Evolutionary conservation across 1,284 basidiomycete species (phyloP), one percentile per base, ranked within the genome.

Genomic region (Leccinum pallidistipes): DNA sequence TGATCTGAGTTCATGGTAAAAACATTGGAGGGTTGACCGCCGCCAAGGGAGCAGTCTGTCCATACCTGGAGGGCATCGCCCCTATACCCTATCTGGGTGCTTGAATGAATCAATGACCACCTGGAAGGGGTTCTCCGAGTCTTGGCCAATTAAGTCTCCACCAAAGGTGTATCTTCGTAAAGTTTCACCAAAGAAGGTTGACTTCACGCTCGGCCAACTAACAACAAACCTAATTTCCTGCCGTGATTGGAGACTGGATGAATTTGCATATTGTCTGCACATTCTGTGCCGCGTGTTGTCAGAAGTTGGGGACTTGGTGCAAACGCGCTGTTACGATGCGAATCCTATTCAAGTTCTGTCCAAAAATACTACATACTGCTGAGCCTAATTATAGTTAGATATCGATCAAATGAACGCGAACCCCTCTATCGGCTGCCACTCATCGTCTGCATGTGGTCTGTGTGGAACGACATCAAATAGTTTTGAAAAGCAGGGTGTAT

Each of bases 401-500:
- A 16, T 60, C 8, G 7, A 40, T 65, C 59, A 74, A 59, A 70
- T 55, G 21, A 67, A 59, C 45, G 78, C 76, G 64, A 81, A 79
- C n/a, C 74, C 78, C 64, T 80, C 83, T 64, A 83, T 69, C 27
- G 81, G 79, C 69, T 84, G 77, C 84, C 83, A 86, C 56, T 81
- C 84, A 60, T 81, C 55, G 27, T 63, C 79, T 40, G 79, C 77
- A 62, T 73, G 74, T 50, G 68, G 73, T 45, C 79, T 77, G 61
- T 73, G 75, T 49, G 68, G 73, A 54, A 77, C 73, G 59, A 79
- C 72, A 67, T 92, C 90, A 71, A 91, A 91, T 65, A 91, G 73
- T 72, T 84, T 86, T 62, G 81, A 80, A 73, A 83, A 90, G 69
- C 90, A 92, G 16, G 72, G 64, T 3, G 70, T 70, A n/a, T 82